Conservation (phyloP, 805 yeast species). For the Saturnispora serradocipensis region DNA sequence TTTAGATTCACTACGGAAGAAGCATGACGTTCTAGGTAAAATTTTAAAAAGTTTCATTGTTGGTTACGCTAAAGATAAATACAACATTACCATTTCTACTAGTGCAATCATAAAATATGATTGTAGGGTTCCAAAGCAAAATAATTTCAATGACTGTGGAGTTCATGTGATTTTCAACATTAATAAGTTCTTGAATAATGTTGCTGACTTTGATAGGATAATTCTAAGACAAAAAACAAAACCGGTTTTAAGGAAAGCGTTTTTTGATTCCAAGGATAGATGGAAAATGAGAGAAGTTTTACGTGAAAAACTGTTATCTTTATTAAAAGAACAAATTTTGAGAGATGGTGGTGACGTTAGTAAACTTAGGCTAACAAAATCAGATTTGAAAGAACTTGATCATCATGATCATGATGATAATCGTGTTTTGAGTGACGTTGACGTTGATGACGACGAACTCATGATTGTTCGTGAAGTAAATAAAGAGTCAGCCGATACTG, state of each 20-base stretch:
- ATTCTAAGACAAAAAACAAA: slow-evolving; percentile 14
- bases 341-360: slow-evolving; percentile 18
- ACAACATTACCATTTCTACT: slow-evolving; percentile 36
- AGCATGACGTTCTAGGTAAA: slow-evolving; percentile 40
- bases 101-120: slow-evolving; percentile 31
- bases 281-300: slow-evolving; percentile 19
- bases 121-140: slow-evolving; percentile 65
- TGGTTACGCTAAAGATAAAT: slow-evolving; percentile 61
- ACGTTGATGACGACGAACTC: slow-evolving; percentile 10
- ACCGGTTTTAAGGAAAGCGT: slow-evolving; percentile 6
- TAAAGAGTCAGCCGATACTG: slow-evolving; percentile 4
- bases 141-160: slow-evolving; percentile 91
- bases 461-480: slow-evolving; percentile 8
- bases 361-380: slow-evolving; percentile 16
- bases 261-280: slow-evolving; percentile 23
- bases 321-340: slow-evolving; percentile 23
- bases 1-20: slow-evolving; percentile 68
- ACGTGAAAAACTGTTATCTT: slow-evolving; percentile 18
- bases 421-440: not conserved
- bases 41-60: slow-evolving; percentile 53
- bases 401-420: not conserved
- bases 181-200: slow-evolving; percentile 44
- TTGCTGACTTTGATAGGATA: slow-evolving; percentile 30
- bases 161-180: slow-evolving; percentile 77
- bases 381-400: slow-evolving; percentile 2